Evolutionary conservation across 2,329 filamentous ascomycete genomes (phyloP), one percentile per base, ranked within the genome.

Genomic region (Sporothrix pallida): DNA sequence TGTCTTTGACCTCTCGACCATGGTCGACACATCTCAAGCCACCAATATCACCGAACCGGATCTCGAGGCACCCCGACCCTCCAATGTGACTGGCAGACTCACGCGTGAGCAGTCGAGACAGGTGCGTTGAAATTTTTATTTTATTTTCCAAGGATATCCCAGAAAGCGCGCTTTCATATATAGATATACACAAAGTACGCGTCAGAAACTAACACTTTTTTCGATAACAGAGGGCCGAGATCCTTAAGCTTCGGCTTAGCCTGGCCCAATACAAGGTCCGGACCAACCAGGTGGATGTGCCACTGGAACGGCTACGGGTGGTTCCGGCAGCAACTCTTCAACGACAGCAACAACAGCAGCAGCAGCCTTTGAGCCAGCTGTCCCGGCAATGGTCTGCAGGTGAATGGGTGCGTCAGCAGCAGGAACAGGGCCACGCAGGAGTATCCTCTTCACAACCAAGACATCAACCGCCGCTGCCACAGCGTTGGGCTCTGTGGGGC

Each of bases 181-280:
- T 42, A 8, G 20, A 37, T 3, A 26, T 26, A 26, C 4, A 8
- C 26, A 17, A 10, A 37, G 6, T n/a, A 20, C 56, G 17, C 15
- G 56, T 52, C 20, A 17, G 31, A 12, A 13, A 48, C 50, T 62
- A 54, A 73, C 50, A 42, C 10, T 1, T 4, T 60, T 46, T 31
- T 23, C 62, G 7, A 44, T 13, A 13, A 71, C 80, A 92, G 87
- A 87, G 88, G 81, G 90, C 90, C 23, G 88, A 92, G 78, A 87
- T 89, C 68, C 84, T 94, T 62, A 87, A 87, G 70, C 86, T 93
- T 10, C 87, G 92, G n/a, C 87, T 95, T 17, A 86, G 88, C 42
- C 87, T 94, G 23, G 92, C 91, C 15, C 88, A 87, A 78, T 94
- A 94, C 84, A 94, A 94, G 82, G 85, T 95, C 76, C 87, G 87